Evolutionary conservation across 129 eudicot genomes (phyloP), one percentile per base, ranked within the genome.

Genomic region (Apium graveolens): DNA sequence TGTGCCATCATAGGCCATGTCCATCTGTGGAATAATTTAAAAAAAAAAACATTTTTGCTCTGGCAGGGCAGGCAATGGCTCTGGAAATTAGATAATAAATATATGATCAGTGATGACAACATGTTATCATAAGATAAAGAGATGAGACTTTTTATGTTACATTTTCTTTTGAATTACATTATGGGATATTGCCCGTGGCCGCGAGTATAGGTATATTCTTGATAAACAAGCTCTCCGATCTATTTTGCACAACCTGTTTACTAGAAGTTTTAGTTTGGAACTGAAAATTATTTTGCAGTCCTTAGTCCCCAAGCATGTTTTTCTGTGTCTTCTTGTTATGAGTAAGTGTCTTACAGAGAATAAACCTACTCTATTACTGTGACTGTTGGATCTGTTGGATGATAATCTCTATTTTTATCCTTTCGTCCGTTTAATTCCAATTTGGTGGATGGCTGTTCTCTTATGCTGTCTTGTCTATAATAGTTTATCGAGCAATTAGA

Each of bases 401-500:
- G 65, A 55, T 12, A 55, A 55, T 55, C 12, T 55, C 65, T 21
- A 20, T 55, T 24, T 55, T 24, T 24, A 55, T 31, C 72, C 39
- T 32, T 14, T 66, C 72, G 13, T 31, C 11, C 31, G 21, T 31
- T 32, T 13, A 4, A 29, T 12, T 31, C 39, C 24, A 66, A 31
- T 11, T 66, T 66, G 20, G 9, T 31, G 72, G 72, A 29, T 66
- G 6, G 24, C 72, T 66, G 34, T 77, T 69, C 7, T 63, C 63
- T 74, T 74, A 46, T 34, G 43, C 21, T 78, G 29, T 65, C 11
- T 70, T 21, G 70, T 21, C 75, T 87, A 84, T 35, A 78, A 77
- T 92, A 94, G 98, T 94, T 94, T 74, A 91, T 94, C 21, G 89
- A 84, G 69, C 85, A 80, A 81, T 86, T 94, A n/a, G 92, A 90